A percentile compares a stretch with the other conserved stretches of the same genome.
Conservation (phyloP, 2,329 filamentous ascomycete genomes). For the Epichloe hybrida region DNA sequence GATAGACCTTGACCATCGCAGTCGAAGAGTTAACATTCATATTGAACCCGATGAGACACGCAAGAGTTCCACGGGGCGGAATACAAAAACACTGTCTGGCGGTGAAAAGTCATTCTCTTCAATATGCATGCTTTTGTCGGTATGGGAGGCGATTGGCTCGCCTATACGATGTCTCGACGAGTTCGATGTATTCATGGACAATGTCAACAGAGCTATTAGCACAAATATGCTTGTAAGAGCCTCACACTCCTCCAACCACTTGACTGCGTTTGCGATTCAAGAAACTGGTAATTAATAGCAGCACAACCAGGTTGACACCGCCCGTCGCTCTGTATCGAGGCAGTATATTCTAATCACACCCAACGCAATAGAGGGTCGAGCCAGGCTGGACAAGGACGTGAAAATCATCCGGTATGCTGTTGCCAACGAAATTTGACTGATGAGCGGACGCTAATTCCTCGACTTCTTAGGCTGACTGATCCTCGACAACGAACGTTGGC, state of each 20-base stretch:
- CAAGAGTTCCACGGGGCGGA: slow-evolving; percentile 55
- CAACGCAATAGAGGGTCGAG: slow-evolving; percentile 58
- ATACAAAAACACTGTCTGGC: slow-evolving; percentile 84
- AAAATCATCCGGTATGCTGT: slow-evolving; percentile 55
- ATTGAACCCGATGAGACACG: slow-evolving; percentile 61
- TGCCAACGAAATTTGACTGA: neutral
- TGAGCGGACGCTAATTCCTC: neutral
- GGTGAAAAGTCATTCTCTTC: slow-evolving; percentile 98
- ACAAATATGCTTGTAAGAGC: slow-evolving; percentile 77
- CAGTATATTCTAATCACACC: slow-evolving; percentile 97
- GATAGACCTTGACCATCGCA: slow-evolving; percentile 62
- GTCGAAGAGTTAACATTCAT: slow-evolving; percentile 63
- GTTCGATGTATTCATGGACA: slow-evolving; percentile 99
- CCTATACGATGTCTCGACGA: slow-evolving; percentile 91
- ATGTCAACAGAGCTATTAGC: slow-evolving; percentile 82
- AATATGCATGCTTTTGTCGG: slow-evolving; percentile 78
- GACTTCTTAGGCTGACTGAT: slow-evolving; percentile 36
- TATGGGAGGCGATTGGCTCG: slow-evolving; percentile 98
- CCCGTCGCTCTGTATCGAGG: slow-evolving; percentile 71
- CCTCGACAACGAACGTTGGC: slow-evolving; percentile 40
- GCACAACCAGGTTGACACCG: slow-evolving; percentile 56
- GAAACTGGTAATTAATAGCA: slow-evolving; percentile 2
- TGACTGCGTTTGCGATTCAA: neutral
- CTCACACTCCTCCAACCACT: neutral
- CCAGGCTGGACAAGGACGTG: slow-evolving; percentile 52